Conservation (phyloP, 106 monocot species). For the Dendrobium nobile region DNA sequence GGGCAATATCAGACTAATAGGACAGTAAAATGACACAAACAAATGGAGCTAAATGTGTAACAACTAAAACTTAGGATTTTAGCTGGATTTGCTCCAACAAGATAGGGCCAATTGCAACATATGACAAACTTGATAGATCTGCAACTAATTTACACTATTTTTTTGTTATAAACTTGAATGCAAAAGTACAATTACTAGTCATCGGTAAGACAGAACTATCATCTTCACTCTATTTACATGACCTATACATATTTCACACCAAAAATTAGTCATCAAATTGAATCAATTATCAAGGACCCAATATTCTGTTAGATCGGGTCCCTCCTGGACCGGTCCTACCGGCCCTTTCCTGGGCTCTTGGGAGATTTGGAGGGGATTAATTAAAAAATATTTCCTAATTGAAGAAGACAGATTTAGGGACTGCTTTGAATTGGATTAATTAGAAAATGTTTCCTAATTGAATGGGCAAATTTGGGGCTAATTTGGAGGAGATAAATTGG, state of each 20-base stretch:
- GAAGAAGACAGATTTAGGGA: too few relatives aligned
- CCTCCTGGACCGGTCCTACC: too few relatives aligned
- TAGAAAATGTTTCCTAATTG: too few relatives aligned
- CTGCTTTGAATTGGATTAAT: too few relatives aligned
- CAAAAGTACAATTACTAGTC: background rate
- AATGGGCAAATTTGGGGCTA: too few relatives aligned
- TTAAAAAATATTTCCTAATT: too few relatives aligned
- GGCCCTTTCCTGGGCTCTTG: too few relatives aligned
- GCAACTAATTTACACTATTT: background rate
- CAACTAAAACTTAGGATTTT: background rate
- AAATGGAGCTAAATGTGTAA: background rate
- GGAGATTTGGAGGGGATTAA: too few relatives aligned
- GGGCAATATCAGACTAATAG: conserved; percentile 1
- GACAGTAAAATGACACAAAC: background rate
- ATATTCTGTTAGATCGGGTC: background rate
- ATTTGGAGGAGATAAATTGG: too few relatives aligned
- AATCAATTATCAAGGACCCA: background rate
- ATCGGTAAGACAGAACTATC: background rate
- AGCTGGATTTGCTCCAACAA: background rate
- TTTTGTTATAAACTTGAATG: background rate
- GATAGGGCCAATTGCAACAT: background rate
- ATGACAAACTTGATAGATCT: background rate
- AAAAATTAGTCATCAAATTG: background rate
- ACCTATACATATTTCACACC: background rate
- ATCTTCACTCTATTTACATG: background rate